Percentiles rank a stretch among this genome's conserved stretches.
Evolutionary conservation across 2,329 filamentous ascomycete species (phyloP).

Genomic region (Beauveria bassiana): DNA sequence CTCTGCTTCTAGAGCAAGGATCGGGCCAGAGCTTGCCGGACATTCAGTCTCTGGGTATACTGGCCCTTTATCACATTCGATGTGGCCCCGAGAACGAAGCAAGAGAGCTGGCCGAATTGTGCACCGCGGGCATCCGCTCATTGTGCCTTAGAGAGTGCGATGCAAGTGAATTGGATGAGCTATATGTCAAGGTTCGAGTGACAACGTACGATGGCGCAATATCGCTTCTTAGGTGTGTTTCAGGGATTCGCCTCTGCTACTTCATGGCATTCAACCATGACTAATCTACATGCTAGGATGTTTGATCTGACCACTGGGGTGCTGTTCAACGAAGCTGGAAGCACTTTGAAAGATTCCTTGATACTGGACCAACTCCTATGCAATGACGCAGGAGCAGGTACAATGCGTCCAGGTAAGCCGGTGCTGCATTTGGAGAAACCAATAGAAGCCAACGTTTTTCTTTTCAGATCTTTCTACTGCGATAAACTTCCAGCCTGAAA

Average conservation of each 20-base stretch:
- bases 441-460: background rate
- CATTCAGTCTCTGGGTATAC: too few relatives aligned
- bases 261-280: background rate
- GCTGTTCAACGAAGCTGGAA: background rate
- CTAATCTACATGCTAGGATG: background rate
- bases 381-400: background rate
- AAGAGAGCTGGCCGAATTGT: background rate
- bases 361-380: background rate
- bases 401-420: background rate
- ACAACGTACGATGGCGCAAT: slow-evolving; percentile 12
- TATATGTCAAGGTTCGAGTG: slow-evolving; percentile 1
- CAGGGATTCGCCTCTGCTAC: background rate
- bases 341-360: background rate
- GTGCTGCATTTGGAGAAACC: too few relatives aligned
- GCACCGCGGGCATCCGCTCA: background rate
- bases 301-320: background rate
- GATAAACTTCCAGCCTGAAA: background rate
- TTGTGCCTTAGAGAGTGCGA: background rate
- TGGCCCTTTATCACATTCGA: slow-evolving; percentile 9
- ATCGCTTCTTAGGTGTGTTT: slow-evolving; percentile 9
- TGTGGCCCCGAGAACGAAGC: slow-evolving; percentile 9
- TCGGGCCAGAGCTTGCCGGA: too few relatives aligned
- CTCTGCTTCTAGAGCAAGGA: background rate
- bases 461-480: background rate
- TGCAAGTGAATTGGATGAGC: background rate